Evolutionary conservation across 306 rosid genomes (phyloP), one percentile per base, ranked within the genome.

Genomic region (Begonia peltatifolia): DNA sequence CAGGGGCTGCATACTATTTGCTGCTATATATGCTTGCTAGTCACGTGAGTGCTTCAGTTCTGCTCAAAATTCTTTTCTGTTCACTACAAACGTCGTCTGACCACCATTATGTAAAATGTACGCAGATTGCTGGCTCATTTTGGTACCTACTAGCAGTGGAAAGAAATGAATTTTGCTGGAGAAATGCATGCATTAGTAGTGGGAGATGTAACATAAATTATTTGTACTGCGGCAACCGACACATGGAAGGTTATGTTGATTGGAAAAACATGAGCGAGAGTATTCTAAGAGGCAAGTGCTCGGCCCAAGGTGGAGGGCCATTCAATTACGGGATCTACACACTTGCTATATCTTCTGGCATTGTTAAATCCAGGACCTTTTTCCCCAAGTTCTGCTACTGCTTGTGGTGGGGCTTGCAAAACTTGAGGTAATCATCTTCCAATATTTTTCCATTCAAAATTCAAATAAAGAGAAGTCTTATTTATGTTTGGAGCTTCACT

Each of bases 131-230:
- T 0, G 92, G 97, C 42, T 77, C 97, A 14, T 82, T 68, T 2
- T 90, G 97, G 97, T 85, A 90, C 74, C 76, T 90, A 49, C 69
- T 78, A 38, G 76, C 95, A 10, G 74, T 90, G 42, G 97, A 90
- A 66, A 77, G 94, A 8, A 72, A 80, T 47, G 87, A 76, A 56
- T 61, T 79, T 6, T 90, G 97, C 54, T 90, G 97, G 94, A 52
- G 62, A 61, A 6, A 58, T 6, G 85, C 93, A 11, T 90, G 95
- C 63, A 20, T 1, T 0, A 47, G 11, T 5, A 57, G 48, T 53
- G 64, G 61, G 3, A 63, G 54, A 43, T 90, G 97, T 53, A 50
- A 54, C 15, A 46, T 53, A 42, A 72, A 73, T 20, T 90, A 57
- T 64, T 49, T 90, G 63, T 83, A 78, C 55, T 90, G 95, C 51